These are phyloP conservation scores for Pycnococcus provasolii DNA, from an alignment of 139 green algal species.

Conservation along the genomic window DNA sequence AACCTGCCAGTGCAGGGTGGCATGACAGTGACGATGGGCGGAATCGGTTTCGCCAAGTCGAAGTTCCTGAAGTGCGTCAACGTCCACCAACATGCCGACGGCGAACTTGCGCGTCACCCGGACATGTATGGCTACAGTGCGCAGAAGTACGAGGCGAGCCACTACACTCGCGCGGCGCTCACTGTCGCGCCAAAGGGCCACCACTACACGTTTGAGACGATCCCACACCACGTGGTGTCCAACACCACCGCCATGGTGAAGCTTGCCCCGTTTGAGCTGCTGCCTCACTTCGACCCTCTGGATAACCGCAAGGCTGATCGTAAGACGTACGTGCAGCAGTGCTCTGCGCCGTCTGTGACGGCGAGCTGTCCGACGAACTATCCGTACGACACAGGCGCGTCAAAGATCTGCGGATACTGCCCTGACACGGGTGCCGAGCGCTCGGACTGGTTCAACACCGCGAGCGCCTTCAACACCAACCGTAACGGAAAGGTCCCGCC, in stretches of 20 bases:
- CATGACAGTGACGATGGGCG: constrained; percentile 12
- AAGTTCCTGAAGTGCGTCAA: constrained; percentile 23
- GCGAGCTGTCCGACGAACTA: too few relatives aligned
- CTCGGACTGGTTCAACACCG: too few relatives aligned
- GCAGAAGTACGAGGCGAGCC: neutral
- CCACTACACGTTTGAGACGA: constrained; percentile 6
- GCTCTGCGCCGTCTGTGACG: neutral
- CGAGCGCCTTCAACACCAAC: neutral
- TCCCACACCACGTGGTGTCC: neutral
- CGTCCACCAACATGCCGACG: neutral
- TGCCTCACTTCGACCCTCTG: neutral
- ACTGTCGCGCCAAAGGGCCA: neutral
- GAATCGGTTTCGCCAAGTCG: constrained; percentile 25
- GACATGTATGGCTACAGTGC: neutral
- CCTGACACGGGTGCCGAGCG: too few relatives aligned
- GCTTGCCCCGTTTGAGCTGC: constrained; percentile 4
- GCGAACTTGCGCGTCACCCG: neutral
- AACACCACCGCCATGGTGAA: constrained; percentile 6
- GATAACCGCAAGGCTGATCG: neutral
- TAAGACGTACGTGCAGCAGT: neutral
- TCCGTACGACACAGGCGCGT: too few relatives aligned
- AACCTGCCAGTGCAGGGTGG: constrained; percentile 9
- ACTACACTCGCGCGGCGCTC: too few relatives aligned
- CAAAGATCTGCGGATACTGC: too few relatives aligned
- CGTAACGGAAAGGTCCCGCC: constrained; percentile 6